Evolutionary conservation across 2,329 filamentous ascomycete genomes (phyloP), one percentile per base, ranked within the genome.

Genomic region (Diaporthe eres): DNA sequence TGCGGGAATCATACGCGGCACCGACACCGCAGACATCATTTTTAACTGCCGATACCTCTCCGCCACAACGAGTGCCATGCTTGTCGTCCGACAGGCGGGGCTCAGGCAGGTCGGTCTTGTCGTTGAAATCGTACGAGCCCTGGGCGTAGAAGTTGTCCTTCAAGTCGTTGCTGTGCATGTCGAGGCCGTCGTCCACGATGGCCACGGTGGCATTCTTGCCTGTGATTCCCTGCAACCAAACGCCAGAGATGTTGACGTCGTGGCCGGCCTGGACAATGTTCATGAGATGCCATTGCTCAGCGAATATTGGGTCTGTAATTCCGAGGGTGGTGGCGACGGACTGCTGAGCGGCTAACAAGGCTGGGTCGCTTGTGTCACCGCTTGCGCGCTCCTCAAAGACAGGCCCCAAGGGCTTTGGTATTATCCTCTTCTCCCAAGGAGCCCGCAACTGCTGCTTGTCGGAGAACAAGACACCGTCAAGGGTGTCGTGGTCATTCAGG

Each of bases 81-180:
- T 88, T 91, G 82, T 99, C 97, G 79, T 98, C 96, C 4, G 88
- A 90, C 4, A 98, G 86, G n/a, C 92, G 90, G 1, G 97, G 97
- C 77, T 91, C 93, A 4, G 97, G 97, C 79, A 97, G 93, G 1
- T 92, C 87, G 2, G 89, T 89, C 68, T 94, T 89, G 81, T 98
- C 95, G 84, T 99, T 99, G 87, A 98, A 99, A 85, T 99, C 97
- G 85, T 94, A 98, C 4, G 96, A 98, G 37, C 97, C 97, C 75
- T 92, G 91, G 1, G 95, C 94, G 82, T 96, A 98, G 85, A 98
- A 99, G 83, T 99, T 99, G 80, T 92, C 93, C 83, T 94, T 96
- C 61, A 99, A 86, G 82, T 99, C 97, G 37, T 95, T 90, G 86
- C 96, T 98, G 85, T 98, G 91, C 93, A 99, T 97, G 82, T 99